Evolutionary conservation across 1,139 yeast species (phyloP).

Genomic region (Blastobotrys illinoisensis): DNA sequence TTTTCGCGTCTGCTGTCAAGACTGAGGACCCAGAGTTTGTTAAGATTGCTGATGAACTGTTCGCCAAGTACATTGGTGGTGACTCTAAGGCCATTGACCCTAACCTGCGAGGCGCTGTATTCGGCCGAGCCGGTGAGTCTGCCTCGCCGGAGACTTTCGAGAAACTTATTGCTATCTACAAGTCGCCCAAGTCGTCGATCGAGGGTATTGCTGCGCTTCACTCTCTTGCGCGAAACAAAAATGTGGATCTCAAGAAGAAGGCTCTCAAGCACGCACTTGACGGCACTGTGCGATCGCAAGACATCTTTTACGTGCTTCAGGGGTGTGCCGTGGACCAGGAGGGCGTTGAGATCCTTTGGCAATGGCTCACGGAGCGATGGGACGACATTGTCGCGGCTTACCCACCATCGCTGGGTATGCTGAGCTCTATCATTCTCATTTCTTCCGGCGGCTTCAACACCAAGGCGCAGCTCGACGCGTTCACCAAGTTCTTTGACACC

Average conservation of each 20-base stretch:
- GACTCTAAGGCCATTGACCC: constrained; percentile 72
- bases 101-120: constrained; percentile 68
- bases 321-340: constrained; percentile 58
- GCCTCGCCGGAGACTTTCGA: constrained; percentile 61
- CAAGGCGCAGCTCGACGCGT: constrained; percentile 50
- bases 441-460: constrained; percentile 63
- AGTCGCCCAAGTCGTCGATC: constrained; percentile 59
- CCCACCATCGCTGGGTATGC: constrained; percentile 79
- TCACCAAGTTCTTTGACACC: constrained; percentile 51
- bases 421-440: constrained; percentile 63
- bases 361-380: constrained; percentile 78
- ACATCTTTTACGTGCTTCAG: constrained; percentile 62
- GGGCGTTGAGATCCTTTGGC: constrained; percentile 66
- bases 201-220: constrained; percentile 74
- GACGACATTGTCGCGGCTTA: constrained; percentile 54
- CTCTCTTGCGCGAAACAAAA: constrained; percentile 65
- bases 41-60: constrained; percentile 50
- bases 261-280: constrained; percentile 59
- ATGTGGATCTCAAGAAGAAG: constrained; percentile 51
- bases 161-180: constrained; percentile 57
- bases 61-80: constrained; percentile 56
- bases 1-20: constrained; percentile 65
- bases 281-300: constrained; percentile 72
- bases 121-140: constrained; percentile 56
- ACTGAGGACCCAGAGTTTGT: constrained; percentile 54